phyloP scores from a whole-genome alignment of 495 filamentous ascomycete genomes.

The Penicillium alfredii region DNA sequence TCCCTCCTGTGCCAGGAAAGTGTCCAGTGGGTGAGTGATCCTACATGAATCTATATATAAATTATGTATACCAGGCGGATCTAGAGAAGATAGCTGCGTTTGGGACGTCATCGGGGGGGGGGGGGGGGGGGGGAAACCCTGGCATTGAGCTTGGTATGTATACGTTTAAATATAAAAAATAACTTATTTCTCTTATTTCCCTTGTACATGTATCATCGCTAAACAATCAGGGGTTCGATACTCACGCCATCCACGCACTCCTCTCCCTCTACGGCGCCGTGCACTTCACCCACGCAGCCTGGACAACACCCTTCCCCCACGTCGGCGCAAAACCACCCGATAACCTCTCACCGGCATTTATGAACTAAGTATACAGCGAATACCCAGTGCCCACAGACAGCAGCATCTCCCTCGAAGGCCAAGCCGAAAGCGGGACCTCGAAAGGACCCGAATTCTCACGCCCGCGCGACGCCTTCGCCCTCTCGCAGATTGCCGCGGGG shows the following conservation, averaged over 20 bases:
- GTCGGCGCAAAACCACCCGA: constrained; percentile 40
- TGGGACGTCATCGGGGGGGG: constrained; percentile 29
- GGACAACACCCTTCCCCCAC: constrained; percentile 59
- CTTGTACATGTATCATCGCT: too few species aligned
- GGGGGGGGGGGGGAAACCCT: too few species aligned
- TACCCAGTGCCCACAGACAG: constrained; percentile 24
- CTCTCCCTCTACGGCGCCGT: constrained; percentile 34
- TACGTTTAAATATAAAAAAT: not conserved
- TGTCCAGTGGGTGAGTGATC: too few species aligned
- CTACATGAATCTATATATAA: too few species aligned
- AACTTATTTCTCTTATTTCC: too few species aligned
- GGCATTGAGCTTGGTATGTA: constrained; percentile 24
- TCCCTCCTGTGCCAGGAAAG: too few species aligned
- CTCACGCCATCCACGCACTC: constrained; percentile 23
- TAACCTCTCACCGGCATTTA: constrained; percentile 9
- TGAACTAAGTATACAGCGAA: constrained; percentile 25
- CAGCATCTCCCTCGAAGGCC: constrained; percentile 31
- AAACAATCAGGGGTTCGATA: constrained; percentile 24
- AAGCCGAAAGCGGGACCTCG: constrained; percentile 13
- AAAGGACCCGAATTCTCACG: constrained; percentile 26
- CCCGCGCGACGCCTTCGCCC: constrained; percentile 31
- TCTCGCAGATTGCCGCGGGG: constrained; percentile 33
- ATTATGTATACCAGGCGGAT: too few species aligned
- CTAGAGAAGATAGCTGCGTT: constrained; percentile 28
- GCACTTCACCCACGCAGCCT: constrained; percentile 40